phyloP scores from a whole-genome alignment of 371 early-diverging fungal genomes.

The Saksenaea oblongispora region DNA sequence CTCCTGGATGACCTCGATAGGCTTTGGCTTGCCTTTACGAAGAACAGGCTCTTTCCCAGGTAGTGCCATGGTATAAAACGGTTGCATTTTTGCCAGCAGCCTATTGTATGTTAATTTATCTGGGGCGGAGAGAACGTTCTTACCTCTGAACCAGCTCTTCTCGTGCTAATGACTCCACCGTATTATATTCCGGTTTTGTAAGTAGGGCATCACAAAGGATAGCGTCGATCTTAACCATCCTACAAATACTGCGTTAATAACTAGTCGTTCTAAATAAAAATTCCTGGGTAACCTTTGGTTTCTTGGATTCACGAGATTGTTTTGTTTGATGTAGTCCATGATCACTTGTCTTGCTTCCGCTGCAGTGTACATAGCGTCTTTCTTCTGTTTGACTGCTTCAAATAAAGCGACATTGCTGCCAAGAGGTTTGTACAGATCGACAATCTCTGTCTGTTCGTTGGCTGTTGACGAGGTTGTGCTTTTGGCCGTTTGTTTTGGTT shows the following conservation, averaged over 20 bases:
- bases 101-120: constrained; percentile 13
- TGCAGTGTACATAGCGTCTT: constrained; percentile 54
- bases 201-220: constrained; percentile 61
- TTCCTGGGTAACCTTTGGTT: constrained; percentile 51
- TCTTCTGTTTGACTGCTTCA: constrained; percentile 52
- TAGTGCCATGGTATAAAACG: constrained; percentile 46
- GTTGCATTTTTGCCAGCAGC: constrained; percentile 56
- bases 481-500: constrained; percentile 15
- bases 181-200: constrained; percentile 60
- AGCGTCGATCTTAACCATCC: constrained; percentile 60
- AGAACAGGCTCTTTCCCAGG: constrained; percentile 48
- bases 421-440: constrained; percentile 59
- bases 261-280: not conserved
- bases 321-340: constrained; percentile 60
- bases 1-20: constrained; percentile 62
- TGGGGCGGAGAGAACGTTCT: not conserved
- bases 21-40: constrained; percentile 47
- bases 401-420: constrained; percentile 47
- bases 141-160: constrained; percentile 53
- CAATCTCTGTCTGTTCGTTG: constrained; percentile 31
- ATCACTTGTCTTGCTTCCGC: constrained; percentile 57
- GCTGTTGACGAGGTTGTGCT: constrained; percentile 15
- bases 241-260: constrained; percentile 7
- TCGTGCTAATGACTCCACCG: constrained; percentile 51
- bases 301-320: constrained; percentile 56